These are phyloP conservation scores for Penicillium digitatum DNA, from an alignment of 2,329 filamentous ascomycete genomes.

Conservation along the genomic window DNA sequence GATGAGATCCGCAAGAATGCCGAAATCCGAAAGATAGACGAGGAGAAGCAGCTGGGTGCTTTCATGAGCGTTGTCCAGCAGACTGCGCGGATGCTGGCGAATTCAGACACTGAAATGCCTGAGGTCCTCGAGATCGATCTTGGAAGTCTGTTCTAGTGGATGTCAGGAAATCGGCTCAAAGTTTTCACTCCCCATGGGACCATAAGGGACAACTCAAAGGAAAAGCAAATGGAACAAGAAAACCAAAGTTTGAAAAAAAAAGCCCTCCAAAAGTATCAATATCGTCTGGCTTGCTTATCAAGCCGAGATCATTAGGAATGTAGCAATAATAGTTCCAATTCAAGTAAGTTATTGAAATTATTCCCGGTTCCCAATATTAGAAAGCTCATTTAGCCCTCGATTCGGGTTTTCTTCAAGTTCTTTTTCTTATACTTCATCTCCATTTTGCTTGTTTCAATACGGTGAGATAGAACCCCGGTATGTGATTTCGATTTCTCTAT, in stretches of 20 bases:
- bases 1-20: background rate
- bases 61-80: slow-evolving; percentile 6
- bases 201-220: background rate
- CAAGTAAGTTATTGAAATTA: background rate
- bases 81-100: slow-evolving; percentile 1
- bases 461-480: background rate
- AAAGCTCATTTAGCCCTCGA: background rate
- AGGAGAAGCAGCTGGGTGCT: background rate
- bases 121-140: background rate
- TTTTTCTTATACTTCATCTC: background rate
- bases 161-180: background rate
- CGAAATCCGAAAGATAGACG: background rate
- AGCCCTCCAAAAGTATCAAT: too few relatives aligned
- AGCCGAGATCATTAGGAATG: background rate
- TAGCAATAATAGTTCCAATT: background rate
- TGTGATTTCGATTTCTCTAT: slow-evolving; percentile 1
- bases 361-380: background rate
- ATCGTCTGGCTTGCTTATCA: background rate
- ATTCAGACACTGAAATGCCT: background rate
- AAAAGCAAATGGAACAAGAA: background rate
- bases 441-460: background rate
- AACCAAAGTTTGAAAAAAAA: background rate
- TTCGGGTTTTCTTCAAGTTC: background rate
- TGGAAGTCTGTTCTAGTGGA: slow-evolving; percentile 3
- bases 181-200: background rate